Evolutionary conservation across 768 basidiomycete species (phyloP).

Genomic region (Podaxis sp.): DNA sequence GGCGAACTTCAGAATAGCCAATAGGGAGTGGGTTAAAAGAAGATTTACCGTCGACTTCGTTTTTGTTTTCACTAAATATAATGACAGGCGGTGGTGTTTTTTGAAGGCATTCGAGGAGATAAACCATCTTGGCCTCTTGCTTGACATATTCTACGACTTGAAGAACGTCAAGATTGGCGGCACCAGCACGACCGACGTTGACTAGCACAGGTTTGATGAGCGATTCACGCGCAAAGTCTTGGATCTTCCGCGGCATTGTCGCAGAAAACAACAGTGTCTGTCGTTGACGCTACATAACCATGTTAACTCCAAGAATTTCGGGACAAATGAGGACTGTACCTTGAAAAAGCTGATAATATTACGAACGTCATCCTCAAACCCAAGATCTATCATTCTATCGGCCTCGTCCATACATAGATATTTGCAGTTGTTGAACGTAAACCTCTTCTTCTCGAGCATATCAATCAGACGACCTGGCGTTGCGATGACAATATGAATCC

Average conservation of each 20-base stretch:
- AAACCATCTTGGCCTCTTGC: slow-evolving; percentile 99
- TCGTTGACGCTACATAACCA: slow-evolving; percentile 70
- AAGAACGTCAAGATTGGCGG: slow-evolving; percentile 94
- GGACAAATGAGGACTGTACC: slow-evolving; percentile 40
- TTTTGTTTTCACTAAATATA: slow-evolving; percentile 98
- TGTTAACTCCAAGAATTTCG: neutral
- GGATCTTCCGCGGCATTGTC: slow-evolving; percentile 98
- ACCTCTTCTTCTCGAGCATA: slow-evolving; percentile 94
- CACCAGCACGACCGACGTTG: slow-evolving; percentile 97
- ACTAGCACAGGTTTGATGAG: slow-evolving; percentile 94
- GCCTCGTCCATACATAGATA: slow-evolving; percentile 99
- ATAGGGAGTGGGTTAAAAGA: neutral
- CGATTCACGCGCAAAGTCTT: slow-evolving; percentile 97
- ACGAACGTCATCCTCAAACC: slow-evolving; percentile 97
- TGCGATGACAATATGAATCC: slow-evolving; percentile 93
- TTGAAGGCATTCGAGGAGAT: slow-evolving; percentile 94
- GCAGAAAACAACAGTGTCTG: slow-evolving; percentile 98
- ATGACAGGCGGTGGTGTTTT: slow-evolving; percentile 99
- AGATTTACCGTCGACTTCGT: slow-evolving; percentile 93
- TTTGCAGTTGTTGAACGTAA: slow-evolving; percentile 93
- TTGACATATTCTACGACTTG: slow-evolving; percentile 99
- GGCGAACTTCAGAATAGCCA: slow-evolving; percentile 1
- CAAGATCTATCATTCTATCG: slow-evolving; percentile 98
- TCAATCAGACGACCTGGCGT: slow-evolving; percentile 97
- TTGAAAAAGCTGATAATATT: slow-evolving; percentile 99